Base-by-base conservation (phyloP, 495 filamentous ascomycete genomes). In the Haplographium delicatum region DNA sequence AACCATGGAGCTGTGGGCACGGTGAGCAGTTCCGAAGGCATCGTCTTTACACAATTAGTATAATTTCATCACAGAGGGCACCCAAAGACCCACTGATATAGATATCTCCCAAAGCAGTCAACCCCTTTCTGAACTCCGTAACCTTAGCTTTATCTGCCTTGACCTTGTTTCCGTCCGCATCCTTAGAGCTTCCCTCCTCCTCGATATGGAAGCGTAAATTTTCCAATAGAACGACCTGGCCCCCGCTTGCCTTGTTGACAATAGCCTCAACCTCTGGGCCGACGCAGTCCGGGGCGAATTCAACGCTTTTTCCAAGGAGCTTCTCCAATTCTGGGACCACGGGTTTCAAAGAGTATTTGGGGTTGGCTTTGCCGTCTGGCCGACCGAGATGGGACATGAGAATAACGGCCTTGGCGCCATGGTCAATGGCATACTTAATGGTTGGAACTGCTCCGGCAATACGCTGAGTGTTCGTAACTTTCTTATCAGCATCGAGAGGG, bases 371-470 rank as follows among this genome's bases (percentile, higher is more conserved):
- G 64, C 93, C 93, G 60, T 96, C 84, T 49, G 93, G 93, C 28
- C 93, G 91, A 58, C 93, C 93, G 35, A 99, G 84, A 75, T 99
- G 93, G 64, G 93, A 97, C 94, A 97, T 97, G 65, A 99, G 80
- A 63, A 97, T 76, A 28, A 99, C 89, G 46, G 91, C 81, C 75
- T 95, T 96, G 64, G 94, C 94, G 59, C 86, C 86, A 73, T 96
- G 66, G 59, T 96, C 89, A 64, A 91, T 75, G 67, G 93, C 94
- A 69, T 99, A 91, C 74, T 95, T 96, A 78, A 99, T 97, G 54
- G 93, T 96, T 63, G 94, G 93, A 59, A 97, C 71, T 62, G 93
- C 93, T 65, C 93, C 93, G 65, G 89, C 91, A 61, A 99, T 97
- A 71, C 93, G 91, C 72, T 97, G 94, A 69, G 84, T 86, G 79